Conservation (phyloP, 2,329 filamentous ascomycete genomes). For the Periconia sp. region DNA sequence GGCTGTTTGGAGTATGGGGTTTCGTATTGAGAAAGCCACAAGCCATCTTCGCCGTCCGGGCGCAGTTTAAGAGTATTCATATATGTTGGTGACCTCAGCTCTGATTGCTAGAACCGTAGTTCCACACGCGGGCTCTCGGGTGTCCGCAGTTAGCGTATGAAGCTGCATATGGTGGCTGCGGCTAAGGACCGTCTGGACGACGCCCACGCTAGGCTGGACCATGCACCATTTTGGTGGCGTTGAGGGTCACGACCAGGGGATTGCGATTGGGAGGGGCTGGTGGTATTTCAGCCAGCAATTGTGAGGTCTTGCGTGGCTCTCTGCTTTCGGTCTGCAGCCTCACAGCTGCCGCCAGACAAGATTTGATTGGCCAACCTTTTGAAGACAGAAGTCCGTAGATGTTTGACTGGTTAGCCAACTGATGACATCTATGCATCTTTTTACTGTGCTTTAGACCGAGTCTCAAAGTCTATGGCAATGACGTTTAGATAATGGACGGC, state of each 20-base stretch:
- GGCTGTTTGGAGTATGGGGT: conserved; percentile 16
- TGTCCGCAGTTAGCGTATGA: conserved; percentile 25
- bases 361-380: neutral
- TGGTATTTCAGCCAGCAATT: neutral
- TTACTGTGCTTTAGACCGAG: neutral
- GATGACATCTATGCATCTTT: neutral
- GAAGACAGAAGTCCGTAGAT: neutral
- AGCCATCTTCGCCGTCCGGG: conserved; percentile 10
- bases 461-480: no score
- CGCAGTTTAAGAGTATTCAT: conserved; percentile 9
- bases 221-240: conserved; percentile 14
- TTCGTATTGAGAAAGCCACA: neutral
- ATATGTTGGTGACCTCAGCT: conserved; percentile 24
- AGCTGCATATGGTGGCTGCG: conserved; percentile 28
- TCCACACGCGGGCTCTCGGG: conserved; percentile 6
- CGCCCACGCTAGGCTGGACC: conserved; percentile 2
- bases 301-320: neutral
- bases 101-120: conserved; percentile 4
- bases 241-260: neutral
- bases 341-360: neutral
- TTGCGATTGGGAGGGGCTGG: neutral
- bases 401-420: neutral
- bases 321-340: neutral
- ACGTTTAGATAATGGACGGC: no score
- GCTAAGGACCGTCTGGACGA: conserved; percentile 11